Percentiles rank a stretch among this genome's conserved stretches.
Conservation (phyloP, 768 basidiomycete species). For the Macrolepiota albuminosa region DNA sequence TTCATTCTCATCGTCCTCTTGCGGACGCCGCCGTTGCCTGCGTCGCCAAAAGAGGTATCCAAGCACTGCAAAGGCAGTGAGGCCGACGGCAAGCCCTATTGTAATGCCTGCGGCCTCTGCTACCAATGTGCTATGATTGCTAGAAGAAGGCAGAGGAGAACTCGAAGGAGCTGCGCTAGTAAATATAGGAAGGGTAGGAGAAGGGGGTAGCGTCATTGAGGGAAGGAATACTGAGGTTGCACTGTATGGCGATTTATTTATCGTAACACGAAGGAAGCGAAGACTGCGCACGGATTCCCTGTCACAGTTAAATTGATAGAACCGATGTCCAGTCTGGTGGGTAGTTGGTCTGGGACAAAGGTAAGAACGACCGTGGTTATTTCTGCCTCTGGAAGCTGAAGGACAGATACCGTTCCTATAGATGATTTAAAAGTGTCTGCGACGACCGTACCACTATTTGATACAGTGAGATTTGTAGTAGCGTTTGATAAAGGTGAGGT, state of each 20-base stretch:
- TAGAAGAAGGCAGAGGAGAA: conserved; percentile 4
- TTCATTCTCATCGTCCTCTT: conserved; percentile 8
- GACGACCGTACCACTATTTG: conserved; percentile 29
- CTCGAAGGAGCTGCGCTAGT: conserved; percentile 1
- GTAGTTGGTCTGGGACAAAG: conserved; percentile 23
- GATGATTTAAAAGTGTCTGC: conserved; percentile 37
- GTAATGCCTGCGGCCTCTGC: conserved; percentile 22
- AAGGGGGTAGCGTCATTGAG: conserved; percentile 29
- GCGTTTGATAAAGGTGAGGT: conserved; percentile 45
- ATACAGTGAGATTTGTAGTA: conserved; percentile 46
- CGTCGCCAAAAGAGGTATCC: conserved; percentile 22
- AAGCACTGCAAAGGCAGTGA: conserved; percentile 18
- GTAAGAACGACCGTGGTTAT: conserved; percentile 40
- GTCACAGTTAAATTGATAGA: conserved; percentile 32
- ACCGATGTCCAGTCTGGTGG: conserved; percentile 33
- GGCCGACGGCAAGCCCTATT: conserved; percentile 25
- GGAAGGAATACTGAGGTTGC: conserved; percentile 29
- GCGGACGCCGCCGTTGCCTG: conserved; percentile 12
- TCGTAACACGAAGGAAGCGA: neutral
- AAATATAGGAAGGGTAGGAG: conserved; percentile 28
- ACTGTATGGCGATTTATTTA: conserved; percentile 6
- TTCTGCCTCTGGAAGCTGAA: conserved; percentile 34
- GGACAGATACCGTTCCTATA: conserved; percentile 30
- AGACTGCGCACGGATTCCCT: conserved; percentile 28
- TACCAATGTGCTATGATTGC: conserved; percentile 11